Evolutionary conservation across 306 rosid genomes (phyloP), one percentile per base, ranked within the genome.

Genomic region (Urtica urens): DNA sequence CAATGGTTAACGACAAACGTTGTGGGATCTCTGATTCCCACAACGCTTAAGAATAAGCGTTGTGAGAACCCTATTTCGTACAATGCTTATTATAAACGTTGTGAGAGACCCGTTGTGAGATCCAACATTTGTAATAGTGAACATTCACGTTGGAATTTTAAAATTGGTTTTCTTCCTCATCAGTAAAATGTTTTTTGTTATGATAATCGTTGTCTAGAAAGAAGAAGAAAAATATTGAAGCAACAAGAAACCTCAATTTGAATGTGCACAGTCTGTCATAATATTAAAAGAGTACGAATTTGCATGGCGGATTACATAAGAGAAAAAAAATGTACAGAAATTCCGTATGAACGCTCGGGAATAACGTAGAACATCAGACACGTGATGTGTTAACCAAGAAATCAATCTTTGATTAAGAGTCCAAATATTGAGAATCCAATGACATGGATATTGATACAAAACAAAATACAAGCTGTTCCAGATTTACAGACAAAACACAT

Each of bases 401-500:
- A 52, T 42, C 44, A 51, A 43, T 59, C 60, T 71, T 60, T 68
- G 64, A 51, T 55, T 38, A 34, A 49, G 26, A 41, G 51, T 2
- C 2, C 3, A 35, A 15, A 35, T 12, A 5, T 35, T 48, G 52
- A 55, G 75, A 70, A 68, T 60, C 71, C 62, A 69, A 66, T 24
- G 72, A 72, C 54, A 38, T 59, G 59, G 59, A 53, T 65, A 57
- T 44, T 62, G 67, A 68, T 71, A 49, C 75, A 65, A 60, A n/a
- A n/a, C n/a, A n/a, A n/a, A n/a, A 63, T 70, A 75, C 68, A 49
- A n/a, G 45, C 59, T 69, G 78, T 69, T 73, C 51, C 75, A 64
- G 77, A 73, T 75, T 67, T 65, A 64, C 68, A 53, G 83, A 72
- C 78, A 78, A 72, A n/a, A 50, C 49, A 67, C 71, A 74, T 59